Evolutionary conservation across 495 filamentous ascomycete species (phyloP).

Genomic region (Neurospora sp.): DNA sequence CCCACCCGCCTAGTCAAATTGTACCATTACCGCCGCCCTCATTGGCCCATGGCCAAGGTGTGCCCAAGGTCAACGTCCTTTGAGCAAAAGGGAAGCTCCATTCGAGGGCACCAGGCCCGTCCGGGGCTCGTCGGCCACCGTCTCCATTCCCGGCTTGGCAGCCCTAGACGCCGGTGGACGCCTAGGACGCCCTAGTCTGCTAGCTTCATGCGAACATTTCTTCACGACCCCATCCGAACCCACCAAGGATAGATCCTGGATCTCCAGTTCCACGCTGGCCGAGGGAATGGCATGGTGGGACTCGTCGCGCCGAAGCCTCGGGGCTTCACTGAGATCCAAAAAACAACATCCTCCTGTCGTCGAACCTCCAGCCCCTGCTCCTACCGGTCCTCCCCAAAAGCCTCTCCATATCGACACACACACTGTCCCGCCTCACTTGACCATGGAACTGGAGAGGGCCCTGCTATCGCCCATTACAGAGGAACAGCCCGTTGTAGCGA

Average conservation of each 20-base stretch:
- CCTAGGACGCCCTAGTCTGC: background rate
- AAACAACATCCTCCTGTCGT: conserved; percentile 11
- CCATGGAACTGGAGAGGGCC: conserved; percentile 17
- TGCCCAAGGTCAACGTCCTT: background rate
- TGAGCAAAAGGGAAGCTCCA: background rate
- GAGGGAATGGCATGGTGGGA: conserved; percentile 24
- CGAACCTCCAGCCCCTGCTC: conserved; percentile 8
- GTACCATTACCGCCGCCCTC: background rate
- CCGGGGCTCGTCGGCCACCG: background rate
- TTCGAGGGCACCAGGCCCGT: background rate
- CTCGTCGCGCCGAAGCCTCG: conserved; percentile 9
- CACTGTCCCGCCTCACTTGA: background rate
- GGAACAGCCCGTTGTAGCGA: conserved; percentile 4
- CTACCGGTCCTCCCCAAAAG: background rate
- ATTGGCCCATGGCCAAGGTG: background rate
- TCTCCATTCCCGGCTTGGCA: background rate
- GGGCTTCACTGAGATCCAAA: conserved; percentile 6
- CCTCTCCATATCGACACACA: conserved; percentile 1
- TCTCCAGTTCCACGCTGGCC: background rate
- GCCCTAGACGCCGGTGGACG: background rate
- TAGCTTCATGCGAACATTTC: conserved; percentile 1
- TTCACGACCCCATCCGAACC: background rate
- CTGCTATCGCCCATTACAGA: conserved; percentile 18
- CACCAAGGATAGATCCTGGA: background rate
- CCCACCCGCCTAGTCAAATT: background rate